Base-by-base conservation (phyloP, 768 basidiomycete genomes). In the Pleurotus sapidus region DNA sequence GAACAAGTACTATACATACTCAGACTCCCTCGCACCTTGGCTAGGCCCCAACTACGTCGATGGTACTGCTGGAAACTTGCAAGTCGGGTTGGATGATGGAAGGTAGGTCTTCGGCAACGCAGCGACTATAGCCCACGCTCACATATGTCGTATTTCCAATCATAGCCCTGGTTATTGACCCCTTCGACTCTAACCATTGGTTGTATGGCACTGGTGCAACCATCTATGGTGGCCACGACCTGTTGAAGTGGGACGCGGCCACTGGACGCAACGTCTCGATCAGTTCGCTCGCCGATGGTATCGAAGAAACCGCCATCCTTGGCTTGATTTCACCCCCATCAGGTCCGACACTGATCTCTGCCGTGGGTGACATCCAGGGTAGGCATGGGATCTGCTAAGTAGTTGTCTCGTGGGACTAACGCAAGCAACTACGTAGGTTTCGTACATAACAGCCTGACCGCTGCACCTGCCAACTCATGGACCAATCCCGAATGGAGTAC, bases 61-160 rank as follows among this genome's bases (percentile, higher is more conserved):
- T 15, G 67, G 62, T 2, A 62, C 59, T 18, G 60, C 65, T 24
- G 65, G 64, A 9, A 67, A 61, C 34, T 25, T 66, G 42, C 74
- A 74, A 48, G 68, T 75, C 34, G 76, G 76, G 77, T 5, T 77
- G 77, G 76, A 76, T 76, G 76, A 77, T 77, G 67, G 76, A 77
- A 63, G 69, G 73, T 51, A 42, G 48, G 51, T 4, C 12, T 47
- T 54, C 3, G 34, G n/a, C 6, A 40, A 20, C 30, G 37, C 17
- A n/a, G 14, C 4, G 25, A 17, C 25, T 34, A 42, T n/a, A 4
- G 14, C 5, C 8, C 34, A 14, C 9, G 40, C 15, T n/a, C 20
- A 53, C 12, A 0, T 1, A 18, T 39, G 6, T 12, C 20, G 7
- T 40, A 3, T 43, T 18, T 18, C 20, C 20, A 30, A 20, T 42